These are phyloP conservation scores for Penicillium diatomitis DNA, from an alignment of 495 filamentous ascomycete genomes.

Conservation along the genomic window DNA sequence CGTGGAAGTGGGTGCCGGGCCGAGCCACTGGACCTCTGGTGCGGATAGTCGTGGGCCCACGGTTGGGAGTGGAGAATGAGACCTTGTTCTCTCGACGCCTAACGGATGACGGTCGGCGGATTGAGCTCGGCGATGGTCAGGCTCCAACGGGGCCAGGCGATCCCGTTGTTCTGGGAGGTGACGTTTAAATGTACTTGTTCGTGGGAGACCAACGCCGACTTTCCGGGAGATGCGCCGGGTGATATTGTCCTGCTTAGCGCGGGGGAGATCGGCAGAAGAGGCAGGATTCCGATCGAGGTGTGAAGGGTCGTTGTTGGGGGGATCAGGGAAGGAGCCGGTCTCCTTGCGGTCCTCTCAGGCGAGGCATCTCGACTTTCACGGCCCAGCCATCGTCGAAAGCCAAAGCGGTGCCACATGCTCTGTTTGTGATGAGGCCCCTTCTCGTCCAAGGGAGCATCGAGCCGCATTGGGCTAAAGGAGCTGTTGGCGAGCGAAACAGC, in stretches of 20 bases:
- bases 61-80: constrained; percentile 33
- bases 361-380: constrained; percentile 36
- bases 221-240: constrained; percentile 53
- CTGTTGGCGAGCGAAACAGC: constrained; percentile 37
- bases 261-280: constrained; percentile 20
- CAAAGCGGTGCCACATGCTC: constrained; percentile 44
- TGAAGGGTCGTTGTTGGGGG: constrained; percentile 4
- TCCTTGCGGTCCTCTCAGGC: constrained; percentile 8
- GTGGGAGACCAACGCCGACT: constrained; percentile 72
- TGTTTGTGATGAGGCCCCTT: constrained; percentile 32
- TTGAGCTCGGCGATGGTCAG: constrained; percentile 61
- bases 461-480: constrained; percentile 30
- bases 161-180: constrained; percentile 73
- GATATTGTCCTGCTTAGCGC: constrained; percentile 35
- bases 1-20: constrained; percentile 26
- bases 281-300: constrained; percentile 4
- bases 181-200: constrained; percentile 66
- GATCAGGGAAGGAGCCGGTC: constrained; percentile 1
- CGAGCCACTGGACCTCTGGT: constrained; percentile 40
- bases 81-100: constrained; percentile 37
- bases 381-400: constrained; percentile 38
- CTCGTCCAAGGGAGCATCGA: constrained; percentile 29
- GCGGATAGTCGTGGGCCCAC: constrained; percentile 37
- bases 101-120: constrained; percentile 59
- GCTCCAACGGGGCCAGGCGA: constrained; percentile 54